Conservation (phyloP, 2,329 filamentous ascomycete genomes). For the Colletotrichum sp. region DNA sequence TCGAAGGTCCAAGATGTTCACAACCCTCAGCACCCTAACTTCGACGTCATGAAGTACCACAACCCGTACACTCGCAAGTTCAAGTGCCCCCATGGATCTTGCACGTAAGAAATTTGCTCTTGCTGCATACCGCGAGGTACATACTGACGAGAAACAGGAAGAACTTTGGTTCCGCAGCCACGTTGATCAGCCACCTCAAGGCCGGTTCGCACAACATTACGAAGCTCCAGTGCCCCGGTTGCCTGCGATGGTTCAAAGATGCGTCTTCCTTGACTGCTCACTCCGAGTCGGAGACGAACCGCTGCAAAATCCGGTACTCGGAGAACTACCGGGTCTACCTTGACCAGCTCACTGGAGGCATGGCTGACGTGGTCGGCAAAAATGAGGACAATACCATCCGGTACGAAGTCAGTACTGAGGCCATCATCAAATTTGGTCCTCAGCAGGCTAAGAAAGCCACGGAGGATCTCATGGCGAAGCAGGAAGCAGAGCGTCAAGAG, state of each 20-base stretch:
- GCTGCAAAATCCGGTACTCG: slow-evolving; percentile 48
- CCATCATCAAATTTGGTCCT: slow-evolving; percentile 10
- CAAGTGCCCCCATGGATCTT: slow-evolving; percentile 57
- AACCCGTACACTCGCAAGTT: slow-evolving; percentile 47
- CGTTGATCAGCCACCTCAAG: slow-evolving; percentile 47
- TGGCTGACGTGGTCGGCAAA: slow-evolving; percentile 37
- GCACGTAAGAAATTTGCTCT: slow-evolving; percentile 46
- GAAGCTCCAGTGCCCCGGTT: slow-evolving; percentile 49
- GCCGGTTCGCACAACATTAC: slow-evolving; percentile 43
- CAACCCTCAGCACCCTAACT: slow-evolving; percentile 53
- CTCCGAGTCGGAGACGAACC: slow-evolving; percentile 46
- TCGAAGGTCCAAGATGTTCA: slow-evolving; percentile 26
- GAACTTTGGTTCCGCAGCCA: slow-evolving; percentile 36
- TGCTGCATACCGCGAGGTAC: background rate
- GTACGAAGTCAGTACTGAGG: slow-evolving; percentile 32
- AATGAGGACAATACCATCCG: slow-evolving; percentile 36
- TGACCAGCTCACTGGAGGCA: slow-evolving; percentile 42
- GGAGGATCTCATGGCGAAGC: background rate
- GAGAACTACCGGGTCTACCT: slow-evolving; percentile 42
- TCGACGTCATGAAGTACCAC: slow-evolving; percentile 52
- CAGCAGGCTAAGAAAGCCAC: background rate
- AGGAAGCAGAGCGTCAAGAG: background rate
- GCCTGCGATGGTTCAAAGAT: slow-evolving; percentile 43
- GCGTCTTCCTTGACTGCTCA: slow-evolving; percentile 52
- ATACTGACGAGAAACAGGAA: slow-evolving; percentile 37